A percentile compares a stretch with the other conserved stretches of the same genome.
Conservation (phyloP, 73 alveolate species). For the Paramecium octaurelia region DNA sequence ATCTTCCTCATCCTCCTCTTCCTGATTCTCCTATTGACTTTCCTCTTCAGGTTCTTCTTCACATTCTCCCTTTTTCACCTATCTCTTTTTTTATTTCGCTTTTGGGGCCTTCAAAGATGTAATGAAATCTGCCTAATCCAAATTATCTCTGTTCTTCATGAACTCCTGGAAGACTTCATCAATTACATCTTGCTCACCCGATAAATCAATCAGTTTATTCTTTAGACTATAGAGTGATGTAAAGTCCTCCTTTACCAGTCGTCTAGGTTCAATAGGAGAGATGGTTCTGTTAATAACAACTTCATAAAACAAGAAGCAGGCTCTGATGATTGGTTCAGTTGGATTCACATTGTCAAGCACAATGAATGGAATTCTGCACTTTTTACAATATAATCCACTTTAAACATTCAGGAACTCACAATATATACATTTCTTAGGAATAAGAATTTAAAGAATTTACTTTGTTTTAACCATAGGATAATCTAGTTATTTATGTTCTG, state of each 20-base stretch:
- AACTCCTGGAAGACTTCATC: conserved; percentile 23
- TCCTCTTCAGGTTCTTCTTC: neutral
- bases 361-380: conserved; percentile 12
- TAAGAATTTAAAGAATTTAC: neutral
- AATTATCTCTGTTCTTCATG: conserved; percentile 11
- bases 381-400: conserved; percentile 50
- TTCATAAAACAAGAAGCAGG: conserved; percentile 33
- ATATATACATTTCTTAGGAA: neutral
- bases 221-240: neutral
- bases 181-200: neutral
- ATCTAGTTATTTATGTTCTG: neutral
- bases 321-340: neutral
- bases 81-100: neutral
- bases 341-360: neutral
- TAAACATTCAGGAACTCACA: neutral
- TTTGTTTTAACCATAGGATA: neutral
- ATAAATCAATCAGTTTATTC: neutral
- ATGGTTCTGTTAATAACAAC: neutral
- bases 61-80: neutral
- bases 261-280: conserved; percentile 8
- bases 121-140: neutral
- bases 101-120: neutral
- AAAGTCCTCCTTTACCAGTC: neutral
- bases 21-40: neutral
- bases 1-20: neutral